Percentiles rank a stretch among this genome's conserved stretches.
Evolutionary conservation across 768 basidiomycete species (phyloP).

Genomic region (Chalciporus piperatus): DNA sequence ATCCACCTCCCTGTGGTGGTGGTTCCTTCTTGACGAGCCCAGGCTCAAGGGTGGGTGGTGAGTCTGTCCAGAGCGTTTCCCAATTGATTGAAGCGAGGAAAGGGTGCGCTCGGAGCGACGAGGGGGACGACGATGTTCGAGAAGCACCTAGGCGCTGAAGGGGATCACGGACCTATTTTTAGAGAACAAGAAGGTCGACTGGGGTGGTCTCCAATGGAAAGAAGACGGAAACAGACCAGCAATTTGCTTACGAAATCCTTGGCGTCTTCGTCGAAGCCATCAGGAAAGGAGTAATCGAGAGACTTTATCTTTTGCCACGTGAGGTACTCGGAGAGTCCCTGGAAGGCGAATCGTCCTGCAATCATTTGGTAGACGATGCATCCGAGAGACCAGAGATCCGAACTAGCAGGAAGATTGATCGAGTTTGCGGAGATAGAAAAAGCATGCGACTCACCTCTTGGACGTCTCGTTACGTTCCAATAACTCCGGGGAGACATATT

Average conservation of each 20-base stretch:
- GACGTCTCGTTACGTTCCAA: constrained; percentile 71
- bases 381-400: constrained; percentile 94
- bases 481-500: constrained; percentile 88
- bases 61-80: constrained; percentile 63
- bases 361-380: constrained; percentile 95
- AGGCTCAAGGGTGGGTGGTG: constrained; percentile 54
- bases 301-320: constrained; percentile 94
- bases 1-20: constrained; percentile 7
- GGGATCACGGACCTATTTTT: constrained; percentile 56
- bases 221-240: constrained; percentile 45
- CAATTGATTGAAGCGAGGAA: constrained; percentile 63
- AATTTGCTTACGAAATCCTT: constrained; percentile 76
- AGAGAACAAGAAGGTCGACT: constrained; percentile 1
- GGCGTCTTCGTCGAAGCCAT: constrained; percentile 78
- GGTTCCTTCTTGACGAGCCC: constrained; percentile 54
- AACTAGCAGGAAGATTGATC: constrained; percentile 41
- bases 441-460: constrained; percentile 52
- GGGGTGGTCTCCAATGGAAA: not conserved
- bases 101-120: constrained; percentile 52
- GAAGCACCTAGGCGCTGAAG: constrained; percentile 55
- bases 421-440: not conserved
- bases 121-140: constrained; percentile 37
- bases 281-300: constrained; percentile 83
- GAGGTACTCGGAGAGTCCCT: constrained; percentile 87
- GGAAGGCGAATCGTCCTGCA: constrained; percentile 87